These are phyloP conservation scores for Penicillium daleae DNA, from an alignment of 495 filamentous ascomycete species.

Conservation along the genomic window DNA sequence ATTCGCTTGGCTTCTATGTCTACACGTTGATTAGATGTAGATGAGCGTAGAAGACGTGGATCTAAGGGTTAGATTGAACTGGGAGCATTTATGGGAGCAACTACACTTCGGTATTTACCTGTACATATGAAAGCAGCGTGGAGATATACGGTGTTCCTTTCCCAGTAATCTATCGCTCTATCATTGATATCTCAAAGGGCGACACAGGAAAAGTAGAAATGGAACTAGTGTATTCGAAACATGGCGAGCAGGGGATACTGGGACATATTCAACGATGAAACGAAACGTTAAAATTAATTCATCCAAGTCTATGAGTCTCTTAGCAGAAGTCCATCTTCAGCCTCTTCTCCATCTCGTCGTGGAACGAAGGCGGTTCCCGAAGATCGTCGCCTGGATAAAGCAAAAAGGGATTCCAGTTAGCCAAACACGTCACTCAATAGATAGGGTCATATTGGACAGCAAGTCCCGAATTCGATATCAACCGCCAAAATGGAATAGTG, in stretches of 20 bases:
- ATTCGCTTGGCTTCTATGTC: background rate
- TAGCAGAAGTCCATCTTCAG: conserved; percentile 75
- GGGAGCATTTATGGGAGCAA: conserved; percentile 19
- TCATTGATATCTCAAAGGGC: conserved; percentile 16
- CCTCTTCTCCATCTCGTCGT: conserved; percentile 93
- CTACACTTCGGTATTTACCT: background rate
- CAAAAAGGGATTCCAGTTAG: conserved; percentile 15
- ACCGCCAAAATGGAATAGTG: conserved; percentile 14
- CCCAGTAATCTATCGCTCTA: conserved; percentile 27
- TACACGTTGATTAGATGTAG: background rate
- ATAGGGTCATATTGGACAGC: background rate
- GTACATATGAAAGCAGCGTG: background rate
- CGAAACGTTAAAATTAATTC: conserved; percentile 22
- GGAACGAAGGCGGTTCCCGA: conserved; percentile 68
- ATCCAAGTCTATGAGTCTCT: conserved; percentile 16
- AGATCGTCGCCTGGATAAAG: conserved; percentile 59
- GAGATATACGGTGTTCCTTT: conserved; percentile 4
- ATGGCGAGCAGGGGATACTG: conserved; percentile 14
- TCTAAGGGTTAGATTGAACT: background rate
- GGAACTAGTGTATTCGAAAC: conserved; percentile 28
- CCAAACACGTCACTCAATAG: background rate
- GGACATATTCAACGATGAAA: conserved; percentile 15
- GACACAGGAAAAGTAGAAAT: conserved; percentile 16
- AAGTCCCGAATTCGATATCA: background rate
- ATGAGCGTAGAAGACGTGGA: background rate